Evolutionary conservation across 2,329 filamentous ascomycete genomes (phyloP).

Genomic region (Cytospora paraplurivora): DNA sequence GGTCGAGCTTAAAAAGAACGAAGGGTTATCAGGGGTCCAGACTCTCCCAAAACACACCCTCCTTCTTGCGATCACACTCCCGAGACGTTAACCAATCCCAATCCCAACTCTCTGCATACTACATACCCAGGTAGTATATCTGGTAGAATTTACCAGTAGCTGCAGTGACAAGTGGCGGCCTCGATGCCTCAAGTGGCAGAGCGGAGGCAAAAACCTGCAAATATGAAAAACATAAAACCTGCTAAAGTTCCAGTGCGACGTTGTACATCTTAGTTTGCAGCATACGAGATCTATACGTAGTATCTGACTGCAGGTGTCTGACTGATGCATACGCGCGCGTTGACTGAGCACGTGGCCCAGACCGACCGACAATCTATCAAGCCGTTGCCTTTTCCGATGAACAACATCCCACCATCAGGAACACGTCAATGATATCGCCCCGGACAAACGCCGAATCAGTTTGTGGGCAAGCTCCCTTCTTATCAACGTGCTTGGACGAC

Average conservation of each 20-base stretch:
- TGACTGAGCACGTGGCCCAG: not conserved
- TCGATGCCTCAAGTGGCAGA: not conserved
- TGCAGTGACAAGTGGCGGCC: not conserved
- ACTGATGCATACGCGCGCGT: no score
- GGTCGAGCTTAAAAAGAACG: not conserved
- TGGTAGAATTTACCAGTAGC: not conserved
- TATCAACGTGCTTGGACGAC: not conserved
- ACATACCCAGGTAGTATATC: no score
- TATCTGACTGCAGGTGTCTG: no score
- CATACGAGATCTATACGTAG: not conserved
- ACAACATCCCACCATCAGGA: not conserved
- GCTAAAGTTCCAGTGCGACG: not conserved
- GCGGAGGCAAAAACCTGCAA: not conserved
- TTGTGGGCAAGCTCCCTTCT: not conserved
- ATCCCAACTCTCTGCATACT: not conserved
- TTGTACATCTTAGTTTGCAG: not conserved
- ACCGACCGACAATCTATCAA: not conserved
- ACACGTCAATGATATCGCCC: not conserved
- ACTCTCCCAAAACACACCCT: not conserved
- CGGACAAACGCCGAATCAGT: not conserved
- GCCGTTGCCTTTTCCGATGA: not conserved
- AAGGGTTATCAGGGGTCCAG: not conserved
- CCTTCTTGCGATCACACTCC: not conserved
- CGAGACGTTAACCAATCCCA: not conserved
- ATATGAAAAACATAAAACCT: no score